Evolutionary conservation across 1,284 basidiomycete genomes (phyloP).

Genomic region (Coriolopsis trogii): DNA sequence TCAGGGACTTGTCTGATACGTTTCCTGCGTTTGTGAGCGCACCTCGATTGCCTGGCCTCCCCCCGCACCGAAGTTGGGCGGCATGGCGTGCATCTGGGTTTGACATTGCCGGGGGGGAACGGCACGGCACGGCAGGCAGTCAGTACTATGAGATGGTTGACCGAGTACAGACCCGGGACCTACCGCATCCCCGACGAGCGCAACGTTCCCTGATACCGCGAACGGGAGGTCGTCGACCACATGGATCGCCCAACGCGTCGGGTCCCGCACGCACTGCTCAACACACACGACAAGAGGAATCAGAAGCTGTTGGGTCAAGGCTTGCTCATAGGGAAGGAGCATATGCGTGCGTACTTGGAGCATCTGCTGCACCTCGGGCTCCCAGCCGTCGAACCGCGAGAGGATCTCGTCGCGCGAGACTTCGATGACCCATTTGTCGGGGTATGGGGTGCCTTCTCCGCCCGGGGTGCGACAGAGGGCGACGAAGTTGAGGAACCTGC

Average conservation of each 20-base stretch:
- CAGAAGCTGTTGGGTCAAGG: not conserved
- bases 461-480: conserved; percentile 41
- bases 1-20: not conserved
- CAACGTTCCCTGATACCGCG: conserved; percentile 40
- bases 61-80: conserved; percentile 52
- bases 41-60: conserved; percentile 61
- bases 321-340: no score
- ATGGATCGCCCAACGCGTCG: conserved; percentile 49
- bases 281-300: no score
- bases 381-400: conserved; percentile 38
- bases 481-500: conserved; percentile 41
- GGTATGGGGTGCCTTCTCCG: conserved; percentile 36
- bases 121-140: no score
- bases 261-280: conserved; percentile 39
- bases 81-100: conserved; percentile 53
- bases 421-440: conserved; percentile 38
- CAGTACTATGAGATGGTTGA: no score
- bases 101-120: not conserved
- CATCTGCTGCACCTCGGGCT: conserved; percentile 39
- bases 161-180: no score
- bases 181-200: conserved; percentile 50
- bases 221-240: conserved; percentile 40
- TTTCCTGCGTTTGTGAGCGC: no score
- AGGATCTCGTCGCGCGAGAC: conserved; percentile 39
- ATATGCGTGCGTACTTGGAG: conserved; percentile 31